phyloP scores from a whole-genome alignment of 2,329 filamentous ascomycete species.

The Escovopsis weberi region DNA sequence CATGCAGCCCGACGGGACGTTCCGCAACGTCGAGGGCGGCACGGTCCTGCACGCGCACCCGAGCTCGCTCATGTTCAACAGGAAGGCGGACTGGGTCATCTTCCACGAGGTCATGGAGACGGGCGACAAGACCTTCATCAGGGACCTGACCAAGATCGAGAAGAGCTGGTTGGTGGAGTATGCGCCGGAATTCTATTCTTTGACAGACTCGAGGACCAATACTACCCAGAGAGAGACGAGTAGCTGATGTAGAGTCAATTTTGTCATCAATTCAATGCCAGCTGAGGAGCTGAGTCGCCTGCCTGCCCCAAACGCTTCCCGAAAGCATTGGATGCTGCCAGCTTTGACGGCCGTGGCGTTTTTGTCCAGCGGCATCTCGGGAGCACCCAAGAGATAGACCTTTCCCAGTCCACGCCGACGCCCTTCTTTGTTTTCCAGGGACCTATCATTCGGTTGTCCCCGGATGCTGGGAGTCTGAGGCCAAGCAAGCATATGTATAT shows the following conservation, averaged over 20 bases:
- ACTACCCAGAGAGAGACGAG: constrained; percentile 4
- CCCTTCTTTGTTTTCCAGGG: too few species aligned
- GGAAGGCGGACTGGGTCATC: constrained; percentile 91
- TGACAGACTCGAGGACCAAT: constrained; percentile 23
- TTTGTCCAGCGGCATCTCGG: too few species aligned
- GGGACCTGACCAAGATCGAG: constrained; percentile 86
- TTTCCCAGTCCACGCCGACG: too few species aligned
- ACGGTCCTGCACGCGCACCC: constrained; percentile 77
- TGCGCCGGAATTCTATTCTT: constrained; percentile 66
- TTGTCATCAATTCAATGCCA: not conserved
- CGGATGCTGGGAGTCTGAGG: too few species aligned
- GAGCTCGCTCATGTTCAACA: constrained; percentile 86
- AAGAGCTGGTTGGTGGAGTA: constrained; percentile 87
- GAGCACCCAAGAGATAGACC: too few species aligned
- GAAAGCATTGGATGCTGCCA: too few species aligned
- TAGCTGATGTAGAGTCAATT: not conserved
- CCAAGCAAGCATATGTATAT: too few species aligned
- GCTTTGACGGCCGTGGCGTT: too few species aligned
- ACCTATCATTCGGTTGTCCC: too few species aligned
- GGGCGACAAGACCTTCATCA: constrained; percentile 73
- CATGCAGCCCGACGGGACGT: constrained; percentile 88
- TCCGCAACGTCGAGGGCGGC: constrained; percentile 68
- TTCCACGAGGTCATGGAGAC: constrained; percentile 92
- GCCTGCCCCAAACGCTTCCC: too few species aligned
- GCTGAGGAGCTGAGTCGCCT: not conserved